Conservation (phyloP, 257 asterid genomes). For the Solanum lycopersicoides region DNA sequence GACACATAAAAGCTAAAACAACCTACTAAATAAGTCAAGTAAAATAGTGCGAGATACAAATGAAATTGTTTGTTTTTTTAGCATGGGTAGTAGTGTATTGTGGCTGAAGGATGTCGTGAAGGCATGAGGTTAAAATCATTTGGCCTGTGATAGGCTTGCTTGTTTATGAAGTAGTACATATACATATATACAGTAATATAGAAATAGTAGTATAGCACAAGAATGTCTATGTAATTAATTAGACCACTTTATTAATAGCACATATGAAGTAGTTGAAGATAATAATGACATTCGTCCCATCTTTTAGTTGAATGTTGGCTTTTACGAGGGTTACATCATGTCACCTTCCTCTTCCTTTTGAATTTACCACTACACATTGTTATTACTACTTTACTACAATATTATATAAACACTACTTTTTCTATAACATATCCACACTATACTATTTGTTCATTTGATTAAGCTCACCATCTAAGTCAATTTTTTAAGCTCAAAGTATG, state of each 20-base stretch:
- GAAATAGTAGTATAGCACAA: background rate
- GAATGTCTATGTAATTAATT: background rate
- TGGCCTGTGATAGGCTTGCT: background rate
- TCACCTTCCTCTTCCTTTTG: background rate
- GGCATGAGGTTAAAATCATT: background rate
- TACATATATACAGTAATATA: background rate
- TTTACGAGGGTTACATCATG: constrained; percentile 7
- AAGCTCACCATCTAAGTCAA: background rate
- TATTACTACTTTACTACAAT: background rate
- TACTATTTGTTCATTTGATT: background rate
- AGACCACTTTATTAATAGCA: background rate
- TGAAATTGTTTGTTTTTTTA: background rate
- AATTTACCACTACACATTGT: background rate
- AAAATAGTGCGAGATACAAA: background rate
- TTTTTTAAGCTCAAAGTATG: background rate
- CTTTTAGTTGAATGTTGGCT: constrained; percentile 5
- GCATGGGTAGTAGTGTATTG: background rate
- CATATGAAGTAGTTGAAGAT: background rate
- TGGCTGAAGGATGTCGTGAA: background rate
- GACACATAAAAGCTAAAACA: background rate
- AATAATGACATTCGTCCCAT: background rate
- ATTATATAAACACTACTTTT: background rate
- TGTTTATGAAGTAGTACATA: background rate
- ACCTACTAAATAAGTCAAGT: background rate
- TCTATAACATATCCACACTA: background rate